Evolutionary conservation across 2,329 filamentous ascomycete genomes (phyloP).

Genomic region (Colletotrichum falcatum): DNA sequence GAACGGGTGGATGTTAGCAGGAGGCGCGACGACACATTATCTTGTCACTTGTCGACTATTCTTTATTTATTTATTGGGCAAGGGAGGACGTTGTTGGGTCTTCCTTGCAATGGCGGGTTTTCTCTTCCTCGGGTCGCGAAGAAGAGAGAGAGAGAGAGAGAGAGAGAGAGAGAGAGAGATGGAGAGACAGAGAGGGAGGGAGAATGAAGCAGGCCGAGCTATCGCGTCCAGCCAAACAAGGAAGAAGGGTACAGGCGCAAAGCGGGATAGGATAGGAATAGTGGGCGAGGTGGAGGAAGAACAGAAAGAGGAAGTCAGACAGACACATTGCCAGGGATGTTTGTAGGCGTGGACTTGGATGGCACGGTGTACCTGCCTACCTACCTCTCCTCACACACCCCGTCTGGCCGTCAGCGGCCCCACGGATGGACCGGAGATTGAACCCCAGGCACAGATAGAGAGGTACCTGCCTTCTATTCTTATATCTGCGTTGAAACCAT

Average conservation of each 20-base stretch:
- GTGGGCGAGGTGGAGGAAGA: not conserved
- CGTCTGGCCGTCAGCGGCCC: not conserved
- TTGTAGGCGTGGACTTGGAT: constrained; percentile 19
- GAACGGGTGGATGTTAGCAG: constrained; percentile 19
- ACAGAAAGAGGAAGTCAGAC: constrained; percentile 16
- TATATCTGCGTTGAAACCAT: too few species aligned
- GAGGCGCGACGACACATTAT: constrained; percentile 28
- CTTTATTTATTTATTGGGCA: not conserved
- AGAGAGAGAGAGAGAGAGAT: not conserved
- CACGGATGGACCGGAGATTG: constrained; percentile 40
- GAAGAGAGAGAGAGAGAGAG: not conserved
- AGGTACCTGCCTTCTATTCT: not conserved
- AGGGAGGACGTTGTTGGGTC: not conserved
- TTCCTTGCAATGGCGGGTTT: not conserved
- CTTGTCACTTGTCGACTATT: constrained; percentile 31
- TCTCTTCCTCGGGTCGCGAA: not conserved
- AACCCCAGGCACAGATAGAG: not conserved
- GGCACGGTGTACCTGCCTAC: constrained; percentile 12
- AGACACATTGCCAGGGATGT: too few species aligned
- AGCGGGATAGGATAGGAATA: not conserved
- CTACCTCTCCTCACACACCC: too few species aligned
- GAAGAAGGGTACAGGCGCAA: not conserved
- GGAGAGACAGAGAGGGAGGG: not conserved
- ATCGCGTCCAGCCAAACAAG: not conserved
- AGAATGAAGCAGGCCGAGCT: not conserved